Evolutionary conservation across 106 monocot species (phyloP).

Genomic region (Dendrobium catenatum): DNA sequence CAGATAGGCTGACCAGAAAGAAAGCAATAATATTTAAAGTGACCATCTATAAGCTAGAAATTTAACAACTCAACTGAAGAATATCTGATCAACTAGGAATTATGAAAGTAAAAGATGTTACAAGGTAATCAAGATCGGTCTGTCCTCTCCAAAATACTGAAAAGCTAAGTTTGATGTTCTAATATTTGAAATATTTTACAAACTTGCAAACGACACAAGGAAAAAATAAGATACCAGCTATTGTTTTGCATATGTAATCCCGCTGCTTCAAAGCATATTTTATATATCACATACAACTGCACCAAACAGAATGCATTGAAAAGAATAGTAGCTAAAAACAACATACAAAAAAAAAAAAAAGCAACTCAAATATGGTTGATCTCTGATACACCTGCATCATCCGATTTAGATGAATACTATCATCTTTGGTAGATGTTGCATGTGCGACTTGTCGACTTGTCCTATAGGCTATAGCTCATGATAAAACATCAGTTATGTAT

Average conservation of each 20-base stretch:
- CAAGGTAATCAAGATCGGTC: not conserved
- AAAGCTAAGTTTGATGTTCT: not conserved
- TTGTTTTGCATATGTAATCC: not conserved
- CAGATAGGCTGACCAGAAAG: not conserved
- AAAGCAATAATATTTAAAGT: not conserved
- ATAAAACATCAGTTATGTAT: not conserved
- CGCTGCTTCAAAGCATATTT: not conserved
- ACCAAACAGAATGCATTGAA: not conserved
- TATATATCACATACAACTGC: not conserved
- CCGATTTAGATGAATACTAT: not conserved
- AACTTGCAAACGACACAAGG: not conserved
- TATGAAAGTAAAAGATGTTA: not conserved
- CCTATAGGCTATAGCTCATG: not conserved
- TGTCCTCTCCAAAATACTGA: not conserved
- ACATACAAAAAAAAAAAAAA: not conserved
- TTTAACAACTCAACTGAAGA: not conserved
- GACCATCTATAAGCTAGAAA: not conserved
- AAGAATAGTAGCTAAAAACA: not conserved
- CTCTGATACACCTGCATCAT: not conserved
- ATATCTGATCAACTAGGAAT: not conserved
- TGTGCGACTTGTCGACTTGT: not conserved
- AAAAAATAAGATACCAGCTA: not conserved
- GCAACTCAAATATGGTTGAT: not conserved
- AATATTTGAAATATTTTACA: not conserved
- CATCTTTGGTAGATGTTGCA: not conserved